Conservation (phyloP, 1,139 yeast species). For the Saccharomycopsis crataegensis region DNA sequence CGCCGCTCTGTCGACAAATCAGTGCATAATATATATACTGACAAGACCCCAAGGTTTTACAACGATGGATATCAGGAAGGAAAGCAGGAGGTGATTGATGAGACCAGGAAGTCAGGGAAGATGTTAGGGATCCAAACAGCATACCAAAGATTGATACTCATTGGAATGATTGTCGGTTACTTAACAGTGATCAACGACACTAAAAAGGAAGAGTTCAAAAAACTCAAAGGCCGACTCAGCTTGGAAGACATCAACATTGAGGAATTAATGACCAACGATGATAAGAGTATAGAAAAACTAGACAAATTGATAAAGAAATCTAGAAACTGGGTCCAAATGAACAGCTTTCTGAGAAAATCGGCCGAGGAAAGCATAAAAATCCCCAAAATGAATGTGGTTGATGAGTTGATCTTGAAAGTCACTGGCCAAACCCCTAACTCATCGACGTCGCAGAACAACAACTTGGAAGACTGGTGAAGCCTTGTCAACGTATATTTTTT, state of each 20-base stretch:
- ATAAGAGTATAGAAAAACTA: conserved; percentile 10
- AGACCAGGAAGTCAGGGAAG: conserved; percentile 35
- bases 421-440: conserved; percentile 1
- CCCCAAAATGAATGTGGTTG: conserved; percentile 11
- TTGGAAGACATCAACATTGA: conserved; percentile 8
- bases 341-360: conserved; percentile 2
- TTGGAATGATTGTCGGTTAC: conserved; percentile 15
- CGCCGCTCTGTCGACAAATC: too few relatives aligned
- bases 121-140: conserved; percentile 19
- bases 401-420: conserved; percentile 2
- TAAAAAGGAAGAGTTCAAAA: background rate
- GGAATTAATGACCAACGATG: conserved; percentile 14
- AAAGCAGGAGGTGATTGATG: conserved; percentile 37
- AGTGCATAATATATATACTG: too few relatives aligned
- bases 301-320: conserved; percentile 13
- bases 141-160: conserved; percentile 13
- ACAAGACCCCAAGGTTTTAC: conserved; percentile 36
- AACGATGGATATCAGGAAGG: conserved; percentile 53
- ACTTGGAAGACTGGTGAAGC: conserved; percentile 1
- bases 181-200: conserved; percentile 1
- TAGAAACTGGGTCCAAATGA: conserved; percentile 18
- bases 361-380: background rate
- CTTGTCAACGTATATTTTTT: too few relatives aligned
- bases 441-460: background rate
- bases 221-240: conserved; percentile 8